Conservation (phyloP, 106 monocot genomes). For the Dactylorhiza incarnata region DNA sequence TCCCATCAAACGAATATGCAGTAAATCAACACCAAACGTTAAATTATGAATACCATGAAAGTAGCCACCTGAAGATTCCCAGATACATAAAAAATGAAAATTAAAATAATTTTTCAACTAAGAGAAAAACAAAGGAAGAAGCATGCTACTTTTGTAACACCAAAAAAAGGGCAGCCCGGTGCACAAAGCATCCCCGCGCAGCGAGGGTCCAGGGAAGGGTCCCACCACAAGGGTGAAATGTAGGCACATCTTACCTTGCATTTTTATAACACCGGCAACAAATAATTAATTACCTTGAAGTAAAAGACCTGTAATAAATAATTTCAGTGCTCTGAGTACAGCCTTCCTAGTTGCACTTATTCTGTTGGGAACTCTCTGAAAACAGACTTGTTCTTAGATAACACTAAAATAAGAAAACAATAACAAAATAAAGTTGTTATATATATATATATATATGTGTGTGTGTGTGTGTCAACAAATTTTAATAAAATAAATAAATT, state of each 20-base stretch:
- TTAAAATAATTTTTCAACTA: background rate
- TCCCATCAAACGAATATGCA: slow-evolving; percentile 50
- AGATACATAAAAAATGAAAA: background rate
- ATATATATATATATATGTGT: background rate
- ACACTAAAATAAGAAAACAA: background rate
- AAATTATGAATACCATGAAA: slow-evolving; percentile 52
- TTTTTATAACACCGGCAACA: background rate
- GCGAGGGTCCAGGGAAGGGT: no score
- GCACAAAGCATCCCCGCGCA: no score
- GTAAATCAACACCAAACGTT: slow-evolving; percentile 62
- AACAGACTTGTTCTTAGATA: background rate
- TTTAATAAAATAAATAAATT: background rate
- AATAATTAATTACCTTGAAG: slow-evolving; percentile 51
- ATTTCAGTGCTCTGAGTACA: slow-evolving; percentile 40
- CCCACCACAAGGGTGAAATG: no score
- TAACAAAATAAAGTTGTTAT: background rate
- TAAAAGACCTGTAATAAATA: slow-evolving; percentile 43
- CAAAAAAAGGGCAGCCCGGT: no score
- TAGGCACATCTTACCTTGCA: no score
- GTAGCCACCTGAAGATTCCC: slow-evolving; percentile 38
- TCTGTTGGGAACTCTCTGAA: slow-evolving; percentile 53
- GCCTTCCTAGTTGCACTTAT: slow-evolving; percentile 39
- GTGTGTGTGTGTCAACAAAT: background rate
- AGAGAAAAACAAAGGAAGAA: background rate
- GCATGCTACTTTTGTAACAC: no score